Base-by-base conservation (phyloP, 2,329 filamentous ascomycete species). In the Colletotrichum lini region DNA sequence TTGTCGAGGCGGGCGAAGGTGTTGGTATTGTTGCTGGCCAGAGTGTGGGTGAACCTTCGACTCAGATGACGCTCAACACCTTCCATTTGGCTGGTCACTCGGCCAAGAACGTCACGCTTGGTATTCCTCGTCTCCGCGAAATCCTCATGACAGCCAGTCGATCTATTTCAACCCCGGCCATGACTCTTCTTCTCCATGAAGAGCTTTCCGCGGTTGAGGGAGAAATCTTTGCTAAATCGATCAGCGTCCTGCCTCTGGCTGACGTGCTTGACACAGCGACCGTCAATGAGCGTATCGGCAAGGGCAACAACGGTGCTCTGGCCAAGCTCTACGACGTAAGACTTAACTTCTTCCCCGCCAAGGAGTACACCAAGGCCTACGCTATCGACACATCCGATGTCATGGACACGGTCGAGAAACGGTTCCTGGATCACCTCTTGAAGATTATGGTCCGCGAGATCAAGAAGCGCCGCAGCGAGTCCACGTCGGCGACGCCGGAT, bases 31-130 rank as follows among this genome's bases (percentile, higher is more conserved):
- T 99, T 70, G 97, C 97, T 61, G 95, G 95, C 12, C 96, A 99
- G 82, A 98, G 96, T 42, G 92, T 99, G 52, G 96, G 96, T 79
- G 97, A 99, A 80, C 96, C 97, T 10, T 98, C 95, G 2, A 99
- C 96, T 13, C 96, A 99, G 82, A 99, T 99, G 97, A 99, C 97
- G 9, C 86, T 99, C 66, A 99, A 99, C 84, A 99, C 97, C 38
- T 99, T 99, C 90, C 96, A 99, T 89, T 94, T 99, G 89, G 96
- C 96, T 82, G 96, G 96, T 79, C 96, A 98, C 86, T 95, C 96
- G 23, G 93, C 96, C 40, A 98, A 98, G 87, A 99, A 99, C 88
- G 97, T 99, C 79, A 99, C 96, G 0, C 89, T 98, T 23, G 96
- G 96, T 94, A 98, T 99, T 79, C 96, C 96, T 70, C 94, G 96